Conservation (phyloP, 2,329 filamentous ascomycete species). For the Sporothrix pseudoabietina region DNA sequence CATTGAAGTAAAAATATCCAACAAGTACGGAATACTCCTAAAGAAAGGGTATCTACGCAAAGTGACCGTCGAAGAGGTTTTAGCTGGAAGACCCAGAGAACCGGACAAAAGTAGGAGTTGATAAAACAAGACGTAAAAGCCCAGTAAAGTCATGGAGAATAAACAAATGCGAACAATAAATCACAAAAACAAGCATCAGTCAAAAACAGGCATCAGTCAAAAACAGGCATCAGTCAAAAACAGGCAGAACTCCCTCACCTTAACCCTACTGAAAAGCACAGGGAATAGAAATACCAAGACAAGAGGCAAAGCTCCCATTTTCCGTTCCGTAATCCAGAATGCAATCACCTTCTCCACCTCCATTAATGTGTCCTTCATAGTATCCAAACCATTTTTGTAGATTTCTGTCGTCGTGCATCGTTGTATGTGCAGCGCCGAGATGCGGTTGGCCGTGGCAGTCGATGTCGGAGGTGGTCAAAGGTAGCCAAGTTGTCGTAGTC, state of each 20-base stretch:
- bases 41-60: conserved; percentile 33
- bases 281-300: background rate
- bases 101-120: background rate
- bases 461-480: background rate
- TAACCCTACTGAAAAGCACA: background rate
- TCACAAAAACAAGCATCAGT: background rate
- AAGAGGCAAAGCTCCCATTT: background rate
- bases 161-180: background rate
- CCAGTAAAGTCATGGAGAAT: background rate
- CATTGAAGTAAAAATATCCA: background rate
- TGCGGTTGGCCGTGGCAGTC: background rate
- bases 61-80: conserved; percentile 28
- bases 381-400: background rate
- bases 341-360: background rate
- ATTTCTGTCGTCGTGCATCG: background rate
- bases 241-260: background rate
- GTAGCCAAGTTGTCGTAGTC: background rate
- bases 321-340: background rate
- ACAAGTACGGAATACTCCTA: background rate
- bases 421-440: conserved; percentile 14
- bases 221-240: background rate
- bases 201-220: background rate
- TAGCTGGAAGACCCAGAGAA: conserved; percentile 29
- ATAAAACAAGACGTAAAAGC: background rate
- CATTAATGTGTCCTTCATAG: background rate